These are phyloP conservation scores for Mycosarcoma maydis DNA, from an alignment of 1,284 basidiomycete species.

Conservation along the genomic window DNA sequence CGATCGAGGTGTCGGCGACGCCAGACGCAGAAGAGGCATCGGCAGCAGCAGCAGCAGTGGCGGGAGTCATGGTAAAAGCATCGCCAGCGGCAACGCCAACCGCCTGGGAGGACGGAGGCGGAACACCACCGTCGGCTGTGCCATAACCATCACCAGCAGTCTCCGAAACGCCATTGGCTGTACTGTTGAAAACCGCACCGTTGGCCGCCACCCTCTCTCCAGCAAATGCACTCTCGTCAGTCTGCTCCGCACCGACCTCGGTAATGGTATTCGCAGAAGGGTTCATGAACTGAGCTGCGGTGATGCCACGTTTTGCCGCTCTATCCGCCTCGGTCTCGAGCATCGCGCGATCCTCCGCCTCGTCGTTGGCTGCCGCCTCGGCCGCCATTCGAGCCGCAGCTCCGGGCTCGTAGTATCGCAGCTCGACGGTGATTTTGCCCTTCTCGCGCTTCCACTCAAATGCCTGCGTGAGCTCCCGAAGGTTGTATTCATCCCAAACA, in stretches of 20 bases:
- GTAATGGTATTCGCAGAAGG: conserved; percentile 5
- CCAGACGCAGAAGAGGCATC: not conserved
- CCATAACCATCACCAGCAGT: conserved; percentile 1
- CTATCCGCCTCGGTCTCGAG: conserved; percentile 40
- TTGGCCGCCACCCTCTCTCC: conserved; percentile 23
- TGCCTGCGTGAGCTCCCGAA: conserved; percentile 64
- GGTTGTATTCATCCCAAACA: conserved; percentile 71
- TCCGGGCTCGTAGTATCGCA: conserved; percentile 73
- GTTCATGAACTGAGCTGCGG: conserved; percentile 41
- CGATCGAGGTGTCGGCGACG: conserved; percentile 10
- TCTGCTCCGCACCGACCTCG: conserved; percentile 7
- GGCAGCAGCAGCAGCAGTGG: not conserved
- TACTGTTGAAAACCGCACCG: not conserved
- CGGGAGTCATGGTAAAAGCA: too few relatives aligned
- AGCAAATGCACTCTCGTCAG: conserved; percentile 1
- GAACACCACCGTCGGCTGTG: not conserved
- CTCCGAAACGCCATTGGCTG: not conserved
- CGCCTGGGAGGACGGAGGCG: conserved; percentile 23
- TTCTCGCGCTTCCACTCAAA: conserved; percentile 62
- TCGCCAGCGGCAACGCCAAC: conserved; percentile 9
- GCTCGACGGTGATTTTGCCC: conserved; percentile 69
- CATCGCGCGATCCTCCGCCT: conserved; percentile 25
- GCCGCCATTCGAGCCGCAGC: conserved; percentile 9
- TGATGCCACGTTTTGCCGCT: conserved; percentile 35
- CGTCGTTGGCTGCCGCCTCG: conserved; percentile 9